Evolutionary conservation across 2,329 filamentous ascomycete species (phyloP).

Genomic region (Clonostachys chloroleuca): DNA sequence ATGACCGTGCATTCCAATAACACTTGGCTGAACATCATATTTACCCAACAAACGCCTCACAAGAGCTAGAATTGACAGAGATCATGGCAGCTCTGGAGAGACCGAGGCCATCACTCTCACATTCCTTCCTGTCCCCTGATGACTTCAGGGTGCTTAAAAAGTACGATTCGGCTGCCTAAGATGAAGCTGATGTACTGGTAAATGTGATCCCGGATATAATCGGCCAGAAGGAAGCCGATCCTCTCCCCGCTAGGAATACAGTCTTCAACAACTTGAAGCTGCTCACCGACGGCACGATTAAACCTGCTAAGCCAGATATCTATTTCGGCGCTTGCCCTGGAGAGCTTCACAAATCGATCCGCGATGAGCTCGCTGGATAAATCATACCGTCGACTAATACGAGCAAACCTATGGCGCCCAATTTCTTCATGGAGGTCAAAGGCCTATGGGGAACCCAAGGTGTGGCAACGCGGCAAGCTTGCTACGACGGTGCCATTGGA

Average conservation of each 20-base stretch:
- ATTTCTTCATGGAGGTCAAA: constrained; percentile 32
- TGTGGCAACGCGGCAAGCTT: constrained; percentile 20
- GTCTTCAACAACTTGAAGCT: no score
- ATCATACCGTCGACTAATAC: constrained; percentile 30
- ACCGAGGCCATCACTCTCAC: constrained; percentile 25
- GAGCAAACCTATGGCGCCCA: no score
- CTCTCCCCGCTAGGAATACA: no score
- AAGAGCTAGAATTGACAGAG: constrained; percentile 23
- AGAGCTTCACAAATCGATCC: constrained; percentile 5
- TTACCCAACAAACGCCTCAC: constrained; percentile 15
- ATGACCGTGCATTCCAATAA: no score
- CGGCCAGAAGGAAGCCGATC: constrained; percentile 6
- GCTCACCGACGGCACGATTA: constrained; percentile 22
- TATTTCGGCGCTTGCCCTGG: constrained; percentile 15
- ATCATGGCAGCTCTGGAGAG: constrained; percentile 15
- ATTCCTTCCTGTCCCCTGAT: no score
- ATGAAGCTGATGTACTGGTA: constrained; percentile 24
- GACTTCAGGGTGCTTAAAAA: no score
- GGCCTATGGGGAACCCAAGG: constrained; percentile 20
- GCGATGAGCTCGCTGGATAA: constrained; percentile 12
- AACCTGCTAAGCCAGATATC: constrained; percentile 21
- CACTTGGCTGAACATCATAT: constrained; percentile 26
- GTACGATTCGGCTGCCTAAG: no score
- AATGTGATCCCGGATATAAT: constrained; percentile 23
- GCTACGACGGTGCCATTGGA: constrained; percentile 25